Conservation (phyloP, 345 rosid genomes). For the Conringia planisiliqua region DNA sequence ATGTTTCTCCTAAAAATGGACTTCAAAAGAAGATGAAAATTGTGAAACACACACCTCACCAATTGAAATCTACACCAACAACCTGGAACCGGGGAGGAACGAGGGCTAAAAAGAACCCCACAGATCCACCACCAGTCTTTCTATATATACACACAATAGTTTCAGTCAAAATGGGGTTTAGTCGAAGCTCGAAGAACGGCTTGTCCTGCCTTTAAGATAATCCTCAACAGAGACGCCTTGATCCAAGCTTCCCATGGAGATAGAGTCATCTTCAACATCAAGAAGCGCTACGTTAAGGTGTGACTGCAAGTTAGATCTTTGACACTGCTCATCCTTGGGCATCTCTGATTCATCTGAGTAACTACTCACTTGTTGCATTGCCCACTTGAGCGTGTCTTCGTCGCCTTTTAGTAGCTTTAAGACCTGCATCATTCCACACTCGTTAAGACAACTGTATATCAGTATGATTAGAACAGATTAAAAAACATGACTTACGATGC, state of each 20-base stretch:
- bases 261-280: conserved; percentile 64
- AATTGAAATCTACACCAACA: conserved; percentile 21
- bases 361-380: conserved; percentile 46
- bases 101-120: conserved; percentile 56
- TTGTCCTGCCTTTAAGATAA: conserved; percentile 86
- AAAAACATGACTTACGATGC: conserved; percentile 44
- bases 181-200: conserved; percentile 91
- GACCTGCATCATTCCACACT: conserved; percentile 42
- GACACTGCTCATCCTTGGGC: conserved; percentile 47
- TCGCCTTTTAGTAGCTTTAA: conserved; percentile 79
- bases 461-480: neutral
- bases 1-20: neutral
- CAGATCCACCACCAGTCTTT: neutral
- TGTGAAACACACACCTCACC: conserved; percentile 3
- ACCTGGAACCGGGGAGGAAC: conserved; percentile 36
- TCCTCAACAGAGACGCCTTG: conserved; percentile 71
- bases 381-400: conserved; percentile 53
- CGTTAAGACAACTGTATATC: neutral
- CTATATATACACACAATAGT: neutral
- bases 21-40: neutral
- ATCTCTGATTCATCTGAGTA: conserved; percentile 45
- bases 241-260: conserved; percentile 66
- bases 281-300: conserved; percentile 79
- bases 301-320: conserved; percentile 61
- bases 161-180: conserved; percentile 15